A percentile compares a stretch with the other conserved stretches of the same genome.
These are phyloP conservation scores for Multifurca ochricompacta DNA, from an alignment of 768 basidiomycete species.

Conservation along the genomic window DNA sequence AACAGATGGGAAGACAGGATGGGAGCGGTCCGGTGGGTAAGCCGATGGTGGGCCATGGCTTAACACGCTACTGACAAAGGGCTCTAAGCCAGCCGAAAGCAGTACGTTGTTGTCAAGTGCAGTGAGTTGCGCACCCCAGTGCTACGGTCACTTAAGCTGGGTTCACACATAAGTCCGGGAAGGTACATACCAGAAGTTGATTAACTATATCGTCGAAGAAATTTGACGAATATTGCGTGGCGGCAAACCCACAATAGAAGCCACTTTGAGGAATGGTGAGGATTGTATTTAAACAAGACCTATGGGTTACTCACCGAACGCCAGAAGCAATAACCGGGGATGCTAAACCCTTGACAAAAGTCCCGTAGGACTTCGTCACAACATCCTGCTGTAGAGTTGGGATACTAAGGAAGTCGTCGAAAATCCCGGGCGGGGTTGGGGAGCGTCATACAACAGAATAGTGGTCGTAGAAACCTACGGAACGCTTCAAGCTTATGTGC, in stretches of 20 bases:
- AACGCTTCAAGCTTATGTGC: constrained; percentile 31
- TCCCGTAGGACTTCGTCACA: constrained; percentile 29
- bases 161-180: background rate
- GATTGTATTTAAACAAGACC: background rate
- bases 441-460: constrained; percentile 47
- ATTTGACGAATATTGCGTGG: constrained; percentile 27
- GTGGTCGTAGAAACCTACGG: background rate
- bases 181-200: constrained; percentile 29
- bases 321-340: constrained; percentile 25
- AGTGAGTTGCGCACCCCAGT: constrained; percentile 32
- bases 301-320: constrained; percentile 13
- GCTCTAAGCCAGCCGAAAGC: constrained; percentile 38
- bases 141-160: constrained; percentile 28
- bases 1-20: background rate
- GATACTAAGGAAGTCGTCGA: constrained; percentile 38
- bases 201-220: constrained; percentile 35
- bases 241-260: constrained; percentile 32
- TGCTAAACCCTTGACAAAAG: constrained; percentile 30
- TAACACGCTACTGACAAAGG: constrained; percentile 35
- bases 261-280: background rate
- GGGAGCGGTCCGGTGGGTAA: constrained; percentile 31
- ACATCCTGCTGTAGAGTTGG: constrained; percentile 30
- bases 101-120: constrained; percentile 29
- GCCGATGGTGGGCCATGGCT: constrained; percentile 33
- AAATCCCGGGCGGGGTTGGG: constrained; percentile 38